Evolutionary conservation across 2,329 filamentous ascomycete genomes (phyloP), one percentile per base, ranked within the genome.

Genomic region (Claviceps pusilla): DNA sequence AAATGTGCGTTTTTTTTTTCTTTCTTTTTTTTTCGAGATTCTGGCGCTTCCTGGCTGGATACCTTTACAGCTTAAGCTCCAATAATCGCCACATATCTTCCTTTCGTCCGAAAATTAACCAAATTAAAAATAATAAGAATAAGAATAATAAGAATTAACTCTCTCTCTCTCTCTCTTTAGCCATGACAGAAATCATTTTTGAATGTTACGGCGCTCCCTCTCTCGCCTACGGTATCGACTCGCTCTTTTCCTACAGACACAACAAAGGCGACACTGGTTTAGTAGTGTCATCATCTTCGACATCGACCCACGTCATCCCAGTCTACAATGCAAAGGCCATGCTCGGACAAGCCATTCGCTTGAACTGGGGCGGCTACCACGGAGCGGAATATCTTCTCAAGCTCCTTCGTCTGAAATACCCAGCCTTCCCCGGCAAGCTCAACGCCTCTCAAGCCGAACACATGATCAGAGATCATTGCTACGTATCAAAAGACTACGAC

Each of bases 101-200:
- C 24, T 3, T 24, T 24, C 24, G 24, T 24, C 24, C 24, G 24
- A 24, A 24, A 24, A 24, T 24, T 24, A 24, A 24, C 24, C 24
- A 24, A 24, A 24, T 2, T 24, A 24, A 24, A 24, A 24, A 24
- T 3, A 24, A 24, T 24, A 24, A 24, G 24, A 24, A 24, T 24
- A 24, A 24, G 24, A 24, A 24, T 24, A 24, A 24, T 24, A 24
- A 24, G 24, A 24, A 24, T 24, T 24, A 24, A 24, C 24, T 24
- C 24, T 24, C 24, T 24, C 24, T 24, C 24, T 24, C 24, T 24
- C 24, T 24, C 24, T 24, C 3, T 24, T 33, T 60, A 95, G 89
- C 87, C 61, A 97, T 97, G 91, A 95, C 87, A 47, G 93, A 98
- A 66, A 91, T 97, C 54, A 75, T 98, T 11, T 98, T 97, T 67